Base-by-base conservation (phyloP, 2,329 filamentous ascomycete genomes). In the Dactylellina cionopaga region DNA sequence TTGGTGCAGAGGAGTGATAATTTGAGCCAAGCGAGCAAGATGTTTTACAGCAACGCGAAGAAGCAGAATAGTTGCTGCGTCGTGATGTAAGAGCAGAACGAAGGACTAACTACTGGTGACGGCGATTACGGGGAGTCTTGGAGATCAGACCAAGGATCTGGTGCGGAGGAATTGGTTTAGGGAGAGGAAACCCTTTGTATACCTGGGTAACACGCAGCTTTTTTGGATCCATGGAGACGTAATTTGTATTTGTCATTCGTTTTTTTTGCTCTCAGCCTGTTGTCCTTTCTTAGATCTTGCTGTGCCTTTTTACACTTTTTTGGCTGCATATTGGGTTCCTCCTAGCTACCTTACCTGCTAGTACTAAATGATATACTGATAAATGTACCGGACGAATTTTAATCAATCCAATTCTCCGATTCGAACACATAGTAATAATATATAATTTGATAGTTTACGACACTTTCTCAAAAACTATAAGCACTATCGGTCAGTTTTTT, bases 1-100 rank as follows among this genome's bases (percentile, higher is more conserved):
- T 82, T 99, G 77, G 94, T 98, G 46, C 89, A 89, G 75, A 98
- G 98, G 87, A 96, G 92, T 78, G 92, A 96, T 77, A 92, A 89
- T 10, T 82, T 99, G 78, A 96, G 92, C 81, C 87, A 88, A 52
- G 91, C 95, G 84, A 96, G 92, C 83, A 98, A 96, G 86, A 94
- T 96, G 90, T 99, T 99, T 81, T 98, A 98, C 81, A 92, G 85
- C 41, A 85, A 89, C 84, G 89, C 89, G 79, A 92, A 92, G 85
- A 91, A 91, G 82, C 89, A 91, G 80, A 92, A 92, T 82, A 90
- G 88, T 22, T 92, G 90, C 85, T 91, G 89, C 79, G 78, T 87
- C 69, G 78, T 90, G 77, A 90, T 90, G 88, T 91, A 86, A 79
- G 77, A 70, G n/a, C 6, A 22, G 37, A 5, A 41, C 9, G 9